Evolutionary conservation across 345 rosid species (phyloP).

Genomic region (Corchorus capsularis): DNA sequence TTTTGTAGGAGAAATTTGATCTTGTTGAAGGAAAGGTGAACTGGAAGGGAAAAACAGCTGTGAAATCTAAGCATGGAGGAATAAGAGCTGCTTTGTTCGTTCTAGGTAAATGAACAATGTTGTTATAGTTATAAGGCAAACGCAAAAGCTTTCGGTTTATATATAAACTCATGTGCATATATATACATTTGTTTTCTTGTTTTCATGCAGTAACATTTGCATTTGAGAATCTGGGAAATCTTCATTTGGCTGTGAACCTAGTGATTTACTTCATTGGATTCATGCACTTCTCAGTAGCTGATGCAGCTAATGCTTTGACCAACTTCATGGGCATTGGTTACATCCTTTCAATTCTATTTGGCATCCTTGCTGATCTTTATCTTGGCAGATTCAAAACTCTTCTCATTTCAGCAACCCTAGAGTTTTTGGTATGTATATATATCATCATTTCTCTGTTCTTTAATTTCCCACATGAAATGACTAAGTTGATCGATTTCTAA

Average conservation of each 20-base stretch:
- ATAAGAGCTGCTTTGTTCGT: conserved; percentile 35
- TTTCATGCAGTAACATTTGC: conserved; percentile 38
- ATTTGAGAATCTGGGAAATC: conserved; percentile 47
- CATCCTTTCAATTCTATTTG: conserved; percentile 48
- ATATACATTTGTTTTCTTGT: background rate
- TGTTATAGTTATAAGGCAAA: background rate
- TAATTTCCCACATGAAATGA: background rate
- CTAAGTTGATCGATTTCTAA: background rate
- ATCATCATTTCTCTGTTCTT: background rate
- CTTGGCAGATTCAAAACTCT: conserved; percentile 51
- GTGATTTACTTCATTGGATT: conserved; percentile 50
- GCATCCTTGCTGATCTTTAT: conserved; percentile 47
- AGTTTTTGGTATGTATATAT: conserved; percentile 45
- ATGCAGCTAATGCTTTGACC: conserved; percentile 59
- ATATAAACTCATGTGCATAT: background rate
- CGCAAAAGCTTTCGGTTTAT: background rate
- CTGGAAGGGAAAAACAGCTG: conserved; percentile 58
- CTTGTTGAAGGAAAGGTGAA: conserved; percentile 54
- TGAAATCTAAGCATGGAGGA: conserved; percentile 58
- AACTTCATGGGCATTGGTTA: conserved; percentile 51
- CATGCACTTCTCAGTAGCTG: conserved; percentile 55
- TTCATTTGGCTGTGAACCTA: conserved; percentile 50
- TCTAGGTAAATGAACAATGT: conserved; percentile 30
- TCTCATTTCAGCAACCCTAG: conserved; percentile 46
- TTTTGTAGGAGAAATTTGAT: conserved; percentile 44